Evolutionary conservation across 78 protist genomes (phyloP).

Genomic region (Chrysochromulina tobinii): DNA sequence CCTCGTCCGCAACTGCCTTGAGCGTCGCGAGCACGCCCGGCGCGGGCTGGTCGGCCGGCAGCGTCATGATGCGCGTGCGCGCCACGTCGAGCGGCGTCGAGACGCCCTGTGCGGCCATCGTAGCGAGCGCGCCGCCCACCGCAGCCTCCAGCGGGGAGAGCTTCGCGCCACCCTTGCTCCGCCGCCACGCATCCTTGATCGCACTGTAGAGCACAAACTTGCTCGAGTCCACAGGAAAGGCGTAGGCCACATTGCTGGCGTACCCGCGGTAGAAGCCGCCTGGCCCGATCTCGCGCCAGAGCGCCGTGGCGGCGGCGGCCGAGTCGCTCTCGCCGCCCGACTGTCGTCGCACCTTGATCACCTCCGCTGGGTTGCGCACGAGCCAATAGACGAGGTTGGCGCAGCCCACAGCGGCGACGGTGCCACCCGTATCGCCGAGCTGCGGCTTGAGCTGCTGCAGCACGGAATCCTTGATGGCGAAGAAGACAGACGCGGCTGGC

Average conservation of each 20-base stretch:
- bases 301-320: not conserved
- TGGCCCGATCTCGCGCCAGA: not conserved
- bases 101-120: conserved; percentile 47
- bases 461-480: not conserved
- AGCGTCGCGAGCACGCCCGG: not conserved
- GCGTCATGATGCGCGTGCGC: conserved; percentile 57
- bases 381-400: conserved; percentile 31
- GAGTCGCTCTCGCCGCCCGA: not conserved
- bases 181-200: not conserved
- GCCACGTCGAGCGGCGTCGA: conserved; percentile 76
- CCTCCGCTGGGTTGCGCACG: conserved; percentile 57
- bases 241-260: not conserved
- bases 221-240: conserved; percentile 45
- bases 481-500: not conserved
- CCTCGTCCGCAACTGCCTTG: not conserved
- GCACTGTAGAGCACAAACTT: conserved; percentile 59
- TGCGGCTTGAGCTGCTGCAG: not conserved
- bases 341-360: conserved; percentile 59
- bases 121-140: conserved; percentile 49
- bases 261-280: not conserved
- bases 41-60: too few relatives aligned
- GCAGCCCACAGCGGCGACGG: not conserved
- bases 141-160: conserved; percentile 8
- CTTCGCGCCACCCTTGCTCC: not conserved
- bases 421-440: not conserved